Evolutionary conservation across 1,284 basidiomycete species (phyloP), one percentile per base, ranked within the genome.

Genomic region (Fomitiporia mediterranea): DNA sequence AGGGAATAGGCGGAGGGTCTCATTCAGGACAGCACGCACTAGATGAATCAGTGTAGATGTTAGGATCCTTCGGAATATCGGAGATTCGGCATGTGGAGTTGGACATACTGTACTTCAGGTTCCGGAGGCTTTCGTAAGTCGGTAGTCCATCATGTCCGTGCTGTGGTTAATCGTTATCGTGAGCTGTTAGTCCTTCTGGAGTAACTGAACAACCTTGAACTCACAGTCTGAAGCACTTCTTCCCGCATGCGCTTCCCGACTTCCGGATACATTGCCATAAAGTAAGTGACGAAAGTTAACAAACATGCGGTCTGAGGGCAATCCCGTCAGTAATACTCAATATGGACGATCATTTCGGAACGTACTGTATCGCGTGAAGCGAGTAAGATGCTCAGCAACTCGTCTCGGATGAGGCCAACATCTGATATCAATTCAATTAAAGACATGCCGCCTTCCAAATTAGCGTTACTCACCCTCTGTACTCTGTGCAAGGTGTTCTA

Each of bases 21-120:
- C 86, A 59, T 89, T 85, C 34, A 89, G 75, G 11, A 89, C 81
- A 3, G 86, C 86, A 57, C 82, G 78, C 70, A 88, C 84, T 86
- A 59, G 43, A 25, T n/a, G 32, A 13, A 37, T 42, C 50, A 37
- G 51, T 43, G 53, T 52, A 34, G n/a, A n/a, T n/a, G 44, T 34
- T 21, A 43, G 32, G 30, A 56, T 15, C 35, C 15, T 27, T 27
- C 25, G 56, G 34, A 47, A 9, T 56, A 55, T 34, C 27, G 51
- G 27, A 35, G 48, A 38, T 39, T 15, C 38, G 28, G 15, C n/a
- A 17, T 21, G 32, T 51, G 28, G 23, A 28, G 44, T 38, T 11
- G 37, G 11, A 74, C 82, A 60, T 61, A 86, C 84, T 73, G 64
- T 88, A 88, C 69, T 75, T 81, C 66, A 89, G 70, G 35, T 74